Percentiles rank a stretch among this genome's conserved stretches.
phyloP scores from a whole-genome alignment of 306 rosid genomes.

The Vigna angularis region DNA sequence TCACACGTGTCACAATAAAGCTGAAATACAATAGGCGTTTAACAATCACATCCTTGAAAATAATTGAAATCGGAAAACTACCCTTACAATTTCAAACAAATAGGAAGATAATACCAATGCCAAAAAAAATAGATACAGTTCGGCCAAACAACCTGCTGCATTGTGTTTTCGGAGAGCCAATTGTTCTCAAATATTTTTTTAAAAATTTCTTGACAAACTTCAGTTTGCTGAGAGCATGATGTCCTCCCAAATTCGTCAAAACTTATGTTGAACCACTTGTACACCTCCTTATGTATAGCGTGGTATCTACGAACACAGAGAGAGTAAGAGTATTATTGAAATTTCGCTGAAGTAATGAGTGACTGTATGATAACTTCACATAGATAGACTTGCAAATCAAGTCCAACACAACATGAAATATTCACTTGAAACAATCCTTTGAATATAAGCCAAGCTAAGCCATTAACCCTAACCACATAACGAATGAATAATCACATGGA shows the following conservation, averaged over 20 bases:
- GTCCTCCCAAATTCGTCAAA: slow-evolving; percentile 97
- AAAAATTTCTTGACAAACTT: slow-evolving; percentile 88
- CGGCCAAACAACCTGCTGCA: slow-evolving; percentile 74
- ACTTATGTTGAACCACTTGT: slow-evolving; percentile 85
- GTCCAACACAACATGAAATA: slow-evolving; percentile 3
- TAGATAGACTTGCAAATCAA: slow-evolving; percentile 3
- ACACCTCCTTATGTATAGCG: slow-evolving; percentile 85
- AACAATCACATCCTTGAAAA: slow-evolving; percentile 10
- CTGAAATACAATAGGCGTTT: slow-evolving; percentile 58
- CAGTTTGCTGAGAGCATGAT: slow-evolving; percentile 84
- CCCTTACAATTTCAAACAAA: slow-evolving; percentile 29
- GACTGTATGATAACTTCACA: neutral
- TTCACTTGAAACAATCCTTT: neutral
- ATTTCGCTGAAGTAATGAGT: neutral
- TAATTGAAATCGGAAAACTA: slow-evolving; percentile 19
- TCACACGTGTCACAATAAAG: slow-evolving; percentile 84
- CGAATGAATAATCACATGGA: neutral
- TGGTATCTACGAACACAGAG: slow-evolving; percentile 60
- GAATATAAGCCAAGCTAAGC: neutral
- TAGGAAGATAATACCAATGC: neutral
- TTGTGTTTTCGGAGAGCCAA: slow-evolving; percentile 85
- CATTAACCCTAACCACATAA: slow-evolving; percentile 28
- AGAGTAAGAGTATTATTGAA: slow-evolving; percentile 1
- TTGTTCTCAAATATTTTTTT: slow-evolving; percentile 66
- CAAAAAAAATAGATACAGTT: slow-evolving; percentile 26